Percentiles rank a stretch among this genome's conserved stretches.
Evolutionary conservation across 495 filamentous ascomycete species (phyloP).

Genomic region (Rhizodiscina lignyota): DNA sequence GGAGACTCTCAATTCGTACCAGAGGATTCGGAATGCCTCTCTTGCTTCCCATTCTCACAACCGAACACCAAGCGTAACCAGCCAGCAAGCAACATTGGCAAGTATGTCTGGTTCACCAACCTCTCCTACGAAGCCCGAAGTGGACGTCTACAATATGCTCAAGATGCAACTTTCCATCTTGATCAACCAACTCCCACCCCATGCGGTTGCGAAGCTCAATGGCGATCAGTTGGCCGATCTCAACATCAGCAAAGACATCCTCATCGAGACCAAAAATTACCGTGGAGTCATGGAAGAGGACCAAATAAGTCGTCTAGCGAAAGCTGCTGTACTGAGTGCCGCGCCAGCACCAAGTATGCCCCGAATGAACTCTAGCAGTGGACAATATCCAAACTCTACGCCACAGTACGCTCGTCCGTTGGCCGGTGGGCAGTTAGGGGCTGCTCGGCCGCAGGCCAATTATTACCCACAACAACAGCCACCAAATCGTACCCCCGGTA

Average conservation of each 20-base stretch:
- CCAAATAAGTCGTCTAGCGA: constrained; percentile 29
- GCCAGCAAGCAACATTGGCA: constrained; percentile 27
- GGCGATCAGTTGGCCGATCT: constrained; percentile 69
- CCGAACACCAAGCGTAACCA: constrained; percentile 22
- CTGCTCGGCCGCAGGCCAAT: too few species aligned
- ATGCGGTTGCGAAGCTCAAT: constrained; percentile 70
- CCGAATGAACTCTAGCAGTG: too few species aligned
- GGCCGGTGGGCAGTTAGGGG: too few species aligned
- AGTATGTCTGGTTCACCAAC: constrained; percentile 27
- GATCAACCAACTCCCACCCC: constrained; percentile 63
- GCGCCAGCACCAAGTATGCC: too few species aligned
- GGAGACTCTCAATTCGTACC: constrained; percentile 72
- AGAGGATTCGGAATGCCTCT: constrained; percentile 60
- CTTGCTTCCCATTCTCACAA: constrained; percentile 23
- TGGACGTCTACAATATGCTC: constrained; percentile 54
- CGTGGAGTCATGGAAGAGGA: constrained; percentile 79
- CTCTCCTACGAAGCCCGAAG: constrained; percentile 47
- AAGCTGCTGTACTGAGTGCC: constrained; percentile 12
- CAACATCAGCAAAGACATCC: constrained; percentile 66
- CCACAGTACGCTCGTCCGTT: too few species aligned
- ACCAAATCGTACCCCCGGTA: too few species aligned
- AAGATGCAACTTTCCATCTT: constrained; percentile 56
- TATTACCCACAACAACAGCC: too few species aligned
- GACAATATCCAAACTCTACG: too few species aligned
- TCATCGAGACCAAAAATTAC: constrained; percentile 53